These are phyloP conservation scores for Cordyceps cateniannulata DNA, from an alignment of 2,329 filamentous ascomycete genomes.

Conservation along the genomic window DNA sequence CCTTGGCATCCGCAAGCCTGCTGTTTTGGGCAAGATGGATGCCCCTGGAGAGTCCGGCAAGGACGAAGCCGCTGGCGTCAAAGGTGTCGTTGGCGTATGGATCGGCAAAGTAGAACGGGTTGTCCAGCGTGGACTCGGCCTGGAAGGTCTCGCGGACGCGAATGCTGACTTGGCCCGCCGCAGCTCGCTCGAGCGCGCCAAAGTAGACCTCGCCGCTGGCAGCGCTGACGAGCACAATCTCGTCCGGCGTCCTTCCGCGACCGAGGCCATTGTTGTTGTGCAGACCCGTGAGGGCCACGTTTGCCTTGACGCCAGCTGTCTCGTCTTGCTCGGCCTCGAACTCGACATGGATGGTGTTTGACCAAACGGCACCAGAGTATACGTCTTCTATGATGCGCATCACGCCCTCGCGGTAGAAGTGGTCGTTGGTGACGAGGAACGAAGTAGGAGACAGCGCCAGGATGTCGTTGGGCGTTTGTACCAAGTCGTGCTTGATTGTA, in stretches of 20 bases:
- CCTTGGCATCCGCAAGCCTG: slow-evolving; percentile 28
- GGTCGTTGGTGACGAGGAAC: slow-evolving; percentile 56
- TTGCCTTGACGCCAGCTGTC: slow-evolving; percentile 32
- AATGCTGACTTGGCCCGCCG: slow-evolving; percentile 17
- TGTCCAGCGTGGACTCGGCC: slow-evolving; percentile 44
- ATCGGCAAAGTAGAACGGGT: slow-evolving; percentile 52
- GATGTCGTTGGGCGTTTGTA: slow-evolving; percentile 54
- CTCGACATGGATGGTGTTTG: slow-evolving; percentile 40
- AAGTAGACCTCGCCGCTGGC: slow-evolving; percentile 42
- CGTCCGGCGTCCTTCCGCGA: slow-evolving; percentile 34
- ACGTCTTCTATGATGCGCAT: slow-evolving; percentile 43
- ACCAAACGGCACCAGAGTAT: slow-evolving; percentile 37
- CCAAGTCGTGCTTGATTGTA: slow-evolving; percentile 44
- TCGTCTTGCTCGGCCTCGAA: slow-evolving; percentile 25
- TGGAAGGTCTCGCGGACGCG: slow-evolving; percentile 34
- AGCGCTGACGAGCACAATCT: slow-evolving; percentile 38
- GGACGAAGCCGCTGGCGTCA: slow-evolving; percentile 48
- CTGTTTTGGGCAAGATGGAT: slow-evolving; percentile 29
- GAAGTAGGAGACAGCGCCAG: slow-evolving; percentile 38
- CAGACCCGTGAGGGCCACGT: slow-evolving; percentile 36
- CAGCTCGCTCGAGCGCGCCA: slow-evolving; percentile 21
- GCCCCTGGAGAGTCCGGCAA: slow-evolving; percentile 39
- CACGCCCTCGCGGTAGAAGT: slow-evolving; percentile 42
- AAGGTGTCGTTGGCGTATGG: slow-evolving; percentile 35
- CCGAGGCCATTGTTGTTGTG: slow-evolving; percentile 53